Base-by-base conservation (phyloP, 352 stramenopile species). In the Phytophthora kernoviae region DNA sequence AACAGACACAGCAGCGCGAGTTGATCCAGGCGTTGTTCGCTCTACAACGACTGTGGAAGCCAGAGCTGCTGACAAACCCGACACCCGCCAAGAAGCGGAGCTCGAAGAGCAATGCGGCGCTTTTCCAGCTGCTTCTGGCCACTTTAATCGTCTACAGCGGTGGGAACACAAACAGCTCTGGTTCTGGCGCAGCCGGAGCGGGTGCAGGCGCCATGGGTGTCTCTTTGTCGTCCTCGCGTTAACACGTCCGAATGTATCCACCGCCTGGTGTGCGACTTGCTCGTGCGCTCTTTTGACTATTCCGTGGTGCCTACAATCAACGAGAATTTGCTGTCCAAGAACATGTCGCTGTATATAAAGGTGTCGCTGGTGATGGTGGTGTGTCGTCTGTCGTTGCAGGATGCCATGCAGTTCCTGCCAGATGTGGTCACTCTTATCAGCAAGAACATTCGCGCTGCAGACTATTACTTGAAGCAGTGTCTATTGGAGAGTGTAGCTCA, bases 381-480 rank as follows among this genome's bases (percentile, higher is more conserved):
- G 14, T 75, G 80, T 45, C 75, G 78, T 4, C 66, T 94, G 18
- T 70, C 65, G 14, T 27, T 69, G 43, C 69, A 87, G 32, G 80
- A 90, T n/a, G 77, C 80, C 8, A 63, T 80, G 37, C 77, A 84
- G 48, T 92, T 94, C 47, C 37, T 93, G 7, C 59, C 71, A 0
- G 87, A 96, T 39, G 77, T 75, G 20, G 54, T 94, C n/a, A 62
- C 65, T n/a, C 69, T 94, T 46, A 68, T 79, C 24, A 83, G 72
- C 53, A 86, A 84, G 42, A 73, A 68, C 43, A 61, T 90, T 22
- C 79, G 81, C 27, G 49, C 73, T 2, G 81, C 77, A 15, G 87
- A 96, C 59, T 90, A 87, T 42, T 94, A 88, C 57, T 69, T 94
- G 58, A 90, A 90, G 50, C 85, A 93, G 58, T 79, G 72, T 34